Percentiles rank a stretch among this genome's conserved stretches.
These are phyloP conservation scores for Lodderomyces margitis DNA, from an alignment of 1,139 yeast genomes.

Conservation along the genomic window DNA sequence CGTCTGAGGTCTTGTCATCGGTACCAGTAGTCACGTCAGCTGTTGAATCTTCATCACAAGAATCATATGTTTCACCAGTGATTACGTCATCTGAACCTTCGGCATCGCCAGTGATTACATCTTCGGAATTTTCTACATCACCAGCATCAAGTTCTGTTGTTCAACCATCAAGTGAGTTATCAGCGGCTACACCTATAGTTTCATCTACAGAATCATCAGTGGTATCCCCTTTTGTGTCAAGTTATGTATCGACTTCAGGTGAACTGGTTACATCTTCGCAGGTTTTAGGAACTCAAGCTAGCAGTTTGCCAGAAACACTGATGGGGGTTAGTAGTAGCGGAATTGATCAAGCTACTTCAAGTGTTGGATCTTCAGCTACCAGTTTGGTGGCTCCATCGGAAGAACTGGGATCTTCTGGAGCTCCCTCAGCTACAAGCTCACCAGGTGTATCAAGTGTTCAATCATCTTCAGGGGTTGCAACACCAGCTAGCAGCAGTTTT, in stretches of 20 bases:
- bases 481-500: not conserved
- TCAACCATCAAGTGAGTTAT: not conserved
- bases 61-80: conserved; percentile 4
- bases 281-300: conserved; percentile 3
- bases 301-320: not conserved
- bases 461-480: not conserved
- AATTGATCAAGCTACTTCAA: not conserved
- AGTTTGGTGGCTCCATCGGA: not conserved
- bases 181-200: not conserved
- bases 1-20: not conserved
- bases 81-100: conserved; percentile 6
- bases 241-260: not conserved
- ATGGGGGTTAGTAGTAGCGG: not conserved
- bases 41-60: conserved; percentile 7
- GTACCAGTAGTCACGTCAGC: conserved; percentile 1
- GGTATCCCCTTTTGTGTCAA: not conserved
- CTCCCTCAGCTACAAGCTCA: not conserved
- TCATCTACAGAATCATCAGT: not conserved
- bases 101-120: not conserved
- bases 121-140: not conserved
- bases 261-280: conserved; percentile 3
- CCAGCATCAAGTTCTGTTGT: not conserved
- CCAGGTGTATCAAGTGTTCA: not conserved
- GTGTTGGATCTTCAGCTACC: not conserved
- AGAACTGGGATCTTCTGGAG: not conserved